Evolutionary conservation across 176 grass and related monocot species (phyloP), one percentile per base, ranked within the genome.

Genomic region (Secale cereale): DNA sequence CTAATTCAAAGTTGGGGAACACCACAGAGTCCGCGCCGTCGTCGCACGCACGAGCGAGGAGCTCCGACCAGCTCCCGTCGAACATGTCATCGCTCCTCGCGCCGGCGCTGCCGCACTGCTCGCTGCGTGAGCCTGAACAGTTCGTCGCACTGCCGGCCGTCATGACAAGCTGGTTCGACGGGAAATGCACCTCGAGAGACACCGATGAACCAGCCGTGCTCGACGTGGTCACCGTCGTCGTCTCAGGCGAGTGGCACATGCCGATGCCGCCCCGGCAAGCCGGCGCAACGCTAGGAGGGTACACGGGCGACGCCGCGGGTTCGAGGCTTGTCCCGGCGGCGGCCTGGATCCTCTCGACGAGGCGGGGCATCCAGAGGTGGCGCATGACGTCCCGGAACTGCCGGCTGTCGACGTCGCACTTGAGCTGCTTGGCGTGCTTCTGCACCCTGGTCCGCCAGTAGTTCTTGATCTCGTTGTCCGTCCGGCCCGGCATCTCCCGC

Each of bases 281-380:
- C 36, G 36, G 36, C 36, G 36, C 36, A 8, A 37, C 36, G 9
- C 7, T 37, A 37, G 9, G 36, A 37, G 36, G 36, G 1, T 9
- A 2, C 8, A 37, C 8, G 48, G 48, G 48, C 16, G 16, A 52
- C 16, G 48, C 2, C 48, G 16, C 48, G 48, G 7, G 48, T 0
- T 52, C 48, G 6, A 52, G 16, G 48, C 5, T n/a, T n/a, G n/a
- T n/a, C n/a, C n/a, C n/a, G 54, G 56, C 8, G 11, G 74, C 85
- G 27, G 92, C 91, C 27, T 80, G 86, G 78, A 97, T 94, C 74
- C 90, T 86, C 88, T 97, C 95, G 50, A 93, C 0, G 0, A 94
- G 90, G 22, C 95, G 95, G 2, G 95, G 95, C 86, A 97, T 91
- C 92, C 95, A 97, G 10, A 90, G 56, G 86, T 91, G 76, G 29